A percentile compares a stretch with the other conserved stretches of the same genome.
These are phyloP conservation scores for Dictyostelium brefeldianum DNA, from an alignment of 78 protist genomes.

Conservation along the genomic window DNA sequence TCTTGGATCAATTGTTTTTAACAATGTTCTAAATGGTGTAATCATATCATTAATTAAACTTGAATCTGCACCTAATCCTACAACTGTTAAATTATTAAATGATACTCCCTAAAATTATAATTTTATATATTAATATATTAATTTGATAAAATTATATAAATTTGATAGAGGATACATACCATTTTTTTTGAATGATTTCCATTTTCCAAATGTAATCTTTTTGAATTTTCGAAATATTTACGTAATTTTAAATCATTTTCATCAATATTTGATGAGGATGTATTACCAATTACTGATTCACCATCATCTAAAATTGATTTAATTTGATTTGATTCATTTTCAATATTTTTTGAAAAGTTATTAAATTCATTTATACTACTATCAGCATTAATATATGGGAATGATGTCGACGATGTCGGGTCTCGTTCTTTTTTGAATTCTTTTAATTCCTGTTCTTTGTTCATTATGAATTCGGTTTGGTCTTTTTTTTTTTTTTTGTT, in stretches of 20 bases:
- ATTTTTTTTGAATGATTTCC: slow-evolving; percentile 64
- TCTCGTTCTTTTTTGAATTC: background rate
- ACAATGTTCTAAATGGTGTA: slow-evolving; percentile 42
- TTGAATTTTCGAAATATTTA: slow-evolving; percentile 69
- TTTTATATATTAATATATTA: no score
- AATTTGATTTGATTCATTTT: background rate
- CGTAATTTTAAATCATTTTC: slow-evolving; percentile 74
- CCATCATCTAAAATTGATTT: background rate
- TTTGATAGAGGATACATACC: no score
- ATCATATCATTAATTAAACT: slow-evolving; percentile 71
- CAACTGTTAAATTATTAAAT: slow-evolving; percentile 63
- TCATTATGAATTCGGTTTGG: no score
- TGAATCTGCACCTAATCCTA: slow-evolving; percentile 80
- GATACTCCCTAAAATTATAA: slow-evolving; percentile 31
- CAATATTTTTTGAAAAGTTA: background rate
- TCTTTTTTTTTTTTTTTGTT: no score
- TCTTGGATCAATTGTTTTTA: slow-evolving; percentile 24
- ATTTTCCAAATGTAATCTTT: slow-evolving; percentile 5
- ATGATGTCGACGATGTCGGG: background rate
- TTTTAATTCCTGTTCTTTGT: slow-evolving; percentile 2
- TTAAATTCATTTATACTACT: background rate
- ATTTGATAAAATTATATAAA: no score
- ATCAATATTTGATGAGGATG: no score
- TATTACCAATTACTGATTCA: background rate
- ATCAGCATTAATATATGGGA: background rate